Percentiles rank a stretch among this genome's conserved stretches.
These are phyloP conservation scores for Petunia axillaris DNA, from an alignment of 257 asterid genomes.

Conservation along the genomic window DNA sequence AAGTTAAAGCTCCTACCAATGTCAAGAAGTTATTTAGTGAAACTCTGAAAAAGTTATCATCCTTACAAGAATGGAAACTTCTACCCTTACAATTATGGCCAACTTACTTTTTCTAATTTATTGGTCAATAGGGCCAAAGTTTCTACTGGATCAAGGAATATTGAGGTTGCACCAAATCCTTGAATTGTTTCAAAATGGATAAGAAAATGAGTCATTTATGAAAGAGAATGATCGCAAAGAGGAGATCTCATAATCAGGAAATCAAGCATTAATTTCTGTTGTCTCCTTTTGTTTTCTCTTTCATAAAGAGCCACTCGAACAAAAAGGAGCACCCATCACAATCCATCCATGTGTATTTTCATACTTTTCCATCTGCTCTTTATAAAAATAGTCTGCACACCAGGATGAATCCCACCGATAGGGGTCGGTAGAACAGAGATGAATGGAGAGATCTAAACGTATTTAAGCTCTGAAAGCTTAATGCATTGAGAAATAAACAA, in stretches of 20 bases:
- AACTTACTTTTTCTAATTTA: no score
- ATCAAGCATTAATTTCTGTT: not conserved
- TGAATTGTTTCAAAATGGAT: not conserved
- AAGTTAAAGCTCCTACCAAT: not conserved
- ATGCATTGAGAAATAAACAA: not conserved
- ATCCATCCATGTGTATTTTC: not conserved
- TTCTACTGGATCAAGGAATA: constrained; percentile 14
- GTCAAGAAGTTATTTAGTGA: not conserved
- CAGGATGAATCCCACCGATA: not conserved
- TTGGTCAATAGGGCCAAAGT: not conserved
- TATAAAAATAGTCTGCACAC: not conserved
- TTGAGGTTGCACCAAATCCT: not conserved
- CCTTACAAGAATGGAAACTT: not conserved
- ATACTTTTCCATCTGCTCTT: not conserved
- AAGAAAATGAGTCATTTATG: not conserved
- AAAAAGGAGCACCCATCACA: not conserved
- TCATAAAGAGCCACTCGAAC: not conserved
- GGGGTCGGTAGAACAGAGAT: not conserved
- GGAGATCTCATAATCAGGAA: not conserved
- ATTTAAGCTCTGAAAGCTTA: constrained; percentile 13
- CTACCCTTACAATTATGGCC: not conserved
- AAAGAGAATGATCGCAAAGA: not conserved
- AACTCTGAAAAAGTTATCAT: constrained; percentile 4
- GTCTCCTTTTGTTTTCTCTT: not conserved
- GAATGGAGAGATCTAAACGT: not conserved